These are phyloP conservation scores for Rhinocladiella similis DNA, from an alignment of 2,329 filamentous ascomycete genomes.

Conservation along the genomic window DNA sequence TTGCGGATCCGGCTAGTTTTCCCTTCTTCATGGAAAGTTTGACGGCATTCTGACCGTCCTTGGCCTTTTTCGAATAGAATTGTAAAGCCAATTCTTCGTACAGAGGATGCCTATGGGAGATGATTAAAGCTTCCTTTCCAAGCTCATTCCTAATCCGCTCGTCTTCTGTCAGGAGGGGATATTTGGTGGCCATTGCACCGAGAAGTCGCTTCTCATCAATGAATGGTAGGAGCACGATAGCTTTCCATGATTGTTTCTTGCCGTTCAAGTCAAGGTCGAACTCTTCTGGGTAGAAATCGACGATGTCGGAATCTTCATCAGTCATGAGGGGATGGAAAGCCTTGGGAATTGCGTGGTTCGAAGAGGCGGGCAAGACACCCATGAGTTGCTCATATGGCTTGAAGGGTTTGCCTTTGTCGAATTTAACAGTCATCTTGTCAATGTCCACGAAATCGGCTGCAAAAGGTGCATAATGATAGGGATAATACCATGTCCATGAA, in stretches of 20 bases:
- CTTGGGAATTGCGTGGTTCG: conserved; percentile 84
- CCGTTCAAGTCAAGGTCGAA: conserved; percentile 94
- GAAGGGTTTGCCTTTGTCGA: conserved; percentile 82
- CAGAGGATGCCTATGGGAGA: conserved; percentile 80
- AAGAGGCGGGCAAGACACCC: conserved; percentile 93
- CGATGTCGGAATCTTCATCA: conserved; percentile 82
- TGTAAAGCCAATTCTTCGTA: conserved; percentile 81
- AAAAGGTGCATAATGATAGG: conserved; percentile 97
- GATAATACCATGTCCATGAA: conserved; percentile 99
- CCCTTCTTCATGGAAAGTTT: conserved; percentile 74
- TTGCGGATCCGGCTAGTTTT: conserved; percentile 74
- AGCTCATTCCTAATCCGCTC: conserved; percentile 76
- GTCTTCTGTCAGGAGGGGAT: conserved; percentile 73
- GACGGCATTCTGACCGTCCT: conserved; percentile 57
- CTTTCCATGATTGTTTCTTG: conserved; percentile 98
- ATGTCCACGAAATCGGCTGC: conserved; percentile 91
- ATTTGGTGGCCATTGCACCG: conserved; percentile 77
- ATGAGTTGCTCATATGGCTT: conserved; percentile 95
- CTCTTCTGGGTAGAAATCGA: conserved; percentile 95
- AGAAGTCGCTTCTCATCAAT: conserved; percentile 90
- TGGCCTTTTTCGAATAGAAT: conserved; percentile 89
- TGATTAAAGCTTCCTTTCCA: conserved; percentile 77
- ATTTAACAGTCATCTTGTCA: conserved; percentile 73
- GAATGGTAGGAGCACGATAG: conserved; percentile 88
- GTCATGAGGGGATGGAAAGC: conserved; percentile 91